Evolutionary conservation across 2,329 filamentous ascomycete species (phyloP).

Genomic region (Juglanconis oblonga): DNA sequence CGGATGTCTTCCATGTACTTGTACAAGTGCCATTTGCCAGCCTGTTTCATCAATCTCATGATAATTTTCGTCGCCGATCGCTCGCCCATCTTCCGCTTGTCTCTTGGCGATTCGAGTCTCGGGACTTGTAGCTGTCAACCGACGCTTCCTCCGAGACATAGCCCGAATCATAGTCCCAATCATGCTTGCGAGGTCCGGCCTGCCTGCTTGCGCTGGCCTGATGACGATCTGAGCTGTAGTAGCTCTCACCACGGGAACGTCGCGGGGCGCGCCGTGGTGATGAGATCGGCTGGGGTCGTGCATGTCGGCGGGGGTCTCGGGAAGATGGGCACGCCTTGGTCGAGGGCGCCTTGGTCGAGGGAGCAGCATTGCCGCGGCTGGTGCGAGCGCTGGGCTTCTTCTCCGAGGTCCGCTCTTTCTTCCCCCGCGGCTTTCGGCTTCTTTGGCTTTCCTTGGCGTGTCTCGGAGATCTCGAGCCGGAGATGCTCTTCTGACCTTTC

Average conservation of each 20-base stretch:
- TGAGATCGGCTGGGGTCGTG: not conserved
- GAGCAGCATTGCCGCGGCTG: not conserved
- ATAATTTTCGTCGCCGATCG: not conserved
- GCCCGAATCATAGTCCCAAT: constrained; percentile 9
- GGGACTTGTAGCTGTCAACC: not conserved
- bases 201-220: not conserved
- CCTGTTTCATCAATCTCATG: not conserved
- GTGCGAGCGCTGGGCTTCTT: not conserved
- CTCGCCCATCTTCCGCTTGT: not conserved
- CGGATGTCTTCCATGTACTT: not conserved
- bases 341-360: not conserved
- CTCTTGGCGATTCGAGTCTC: not conserved
- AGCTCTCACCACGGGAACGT: not conserved
- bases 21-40: not conserved
- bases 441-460: not conserved
- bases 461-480: not conserved
- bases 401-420: not conserved
- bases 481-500: not conserved
- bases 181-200: not conserved
- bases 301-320: not conserved
- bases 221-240: not conserved
- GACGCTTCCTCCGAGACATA: not conserved
- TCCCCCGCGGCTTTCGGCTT: not conserved
- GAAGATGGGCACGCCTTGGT: not conserved
- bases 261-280: not conserved